phyloP scores from a whole-genome alignment of 1,284 basidiomycete genomes.

The Ceratobasidium sp. region DNA sequence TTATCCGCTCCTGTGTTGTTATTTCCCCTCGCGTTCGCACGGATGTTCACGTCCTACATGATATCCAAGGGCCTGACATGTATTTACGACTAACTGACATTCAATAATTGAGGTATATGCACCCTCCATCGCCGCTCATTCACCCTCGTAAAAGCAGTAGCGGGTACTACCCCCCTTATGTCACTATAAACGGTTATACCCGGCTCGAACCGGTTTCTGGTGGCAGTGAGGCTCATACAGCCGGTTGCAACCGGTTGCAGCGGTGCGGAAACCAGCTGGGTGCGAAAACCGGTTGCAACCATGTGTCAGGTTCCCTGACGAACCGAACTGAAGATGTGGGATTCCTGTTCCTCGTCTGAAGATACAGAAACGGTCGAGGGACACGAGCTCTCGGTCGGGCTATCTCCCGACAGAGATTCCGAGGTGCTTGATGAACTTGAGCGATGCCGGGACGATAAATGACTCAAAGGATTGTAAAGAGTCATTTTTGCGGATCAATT shows the following conservation, averaged over 20 bases:
- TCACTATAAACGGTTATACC: background rate
- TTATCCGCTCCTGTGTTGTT: constrained; percentile 12
- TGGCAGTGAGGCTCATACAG: background rate
- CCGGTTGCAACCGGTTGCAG: too few species aligned
- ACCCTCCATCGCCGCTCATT: background rate
- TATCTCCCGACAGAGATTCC: background rate
- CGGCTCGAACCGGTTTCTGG: background rate
- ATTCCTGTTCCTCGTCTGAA: background rate
- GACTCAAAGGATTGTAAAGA: too few species aligned
- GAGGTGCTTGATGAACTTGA: background rate
- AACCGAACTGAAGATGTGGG: background rate
- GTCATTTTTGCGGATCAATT: too few species aligned
- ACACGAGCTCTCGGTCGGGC: background rate
- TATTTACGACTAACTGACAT: background rate
- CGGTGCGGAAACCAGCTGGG: too few species aligned
- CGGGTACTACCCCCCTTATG: too few species aligned
- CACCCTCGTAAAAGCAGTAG: background rate
- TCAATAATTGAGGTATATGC: background rate
- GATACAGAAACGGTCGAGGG: background rate
- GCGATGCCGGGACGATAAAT: background rate
- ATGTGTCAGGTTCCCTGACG: background rate
- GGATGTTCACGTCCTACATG: background rate
- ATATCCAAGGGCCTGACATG: constrained; percentile 19
- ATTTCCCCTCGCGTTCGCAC: background rate
- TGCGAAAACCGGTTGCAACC: background rate